Conservation (phyloP, 139 green algal species). For the Trebouxia sp. region DNA sequence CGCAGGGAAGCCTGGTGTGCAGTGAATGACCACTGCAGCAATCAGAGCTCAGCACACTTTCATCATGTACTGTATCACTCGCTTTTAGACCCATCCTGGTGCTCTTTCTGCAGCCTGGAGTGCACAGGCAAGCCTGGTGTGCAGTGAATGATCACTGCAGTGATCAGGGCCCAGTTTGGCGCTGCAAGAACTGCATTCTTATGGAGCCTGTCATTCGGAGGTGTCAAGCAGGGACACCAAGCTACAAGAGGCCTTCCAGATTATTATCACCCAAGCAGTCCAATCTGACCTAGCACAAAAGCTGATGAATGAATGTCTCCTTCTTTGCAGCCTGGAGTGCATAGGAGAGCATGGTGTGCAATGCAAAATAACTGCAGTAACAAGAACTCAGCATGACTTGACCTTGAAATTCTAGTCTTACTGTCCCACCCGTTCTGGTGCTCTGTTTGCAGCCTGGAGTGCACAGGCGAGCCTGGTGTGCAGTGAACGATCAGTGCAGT, state of each 20-base stretch:
- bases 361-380: too few species aligned
- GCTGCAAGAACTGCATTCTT: neutral
- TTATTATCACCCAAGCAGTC: neutral
- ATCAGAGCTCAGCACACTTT: too few species aligned
- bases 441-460: constrained; percentile 3
- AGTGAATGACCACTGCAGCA: neutral
- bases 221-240: neutral
- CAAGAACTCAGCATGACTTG: too few species aligned
- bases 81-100: neutral
- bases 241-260: too few species aligned
- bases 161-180: neutral
- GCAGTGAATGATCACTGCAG: neutral
- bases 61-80: neutral
- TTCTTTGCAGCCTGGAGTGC: neutral
- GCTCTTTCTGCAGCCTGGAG: constrained; percentile 3
- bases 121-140: neutral
- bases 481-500: neutral
- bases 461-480: neutral
- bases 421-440: neutral
- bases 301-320: too few species aligned
- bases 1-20: too few species aligned
- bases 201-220: neutral
- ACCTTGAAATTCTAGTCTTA: neutral
- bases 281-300: neutral
- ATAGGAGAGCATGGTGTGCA: too few species aligned